These are phyloP conservation scores for Colletotrichum tanaceti DNA, from an alignment of 2,329 filamentous ascomycete species.

Conservation along the genomic window DNA sequence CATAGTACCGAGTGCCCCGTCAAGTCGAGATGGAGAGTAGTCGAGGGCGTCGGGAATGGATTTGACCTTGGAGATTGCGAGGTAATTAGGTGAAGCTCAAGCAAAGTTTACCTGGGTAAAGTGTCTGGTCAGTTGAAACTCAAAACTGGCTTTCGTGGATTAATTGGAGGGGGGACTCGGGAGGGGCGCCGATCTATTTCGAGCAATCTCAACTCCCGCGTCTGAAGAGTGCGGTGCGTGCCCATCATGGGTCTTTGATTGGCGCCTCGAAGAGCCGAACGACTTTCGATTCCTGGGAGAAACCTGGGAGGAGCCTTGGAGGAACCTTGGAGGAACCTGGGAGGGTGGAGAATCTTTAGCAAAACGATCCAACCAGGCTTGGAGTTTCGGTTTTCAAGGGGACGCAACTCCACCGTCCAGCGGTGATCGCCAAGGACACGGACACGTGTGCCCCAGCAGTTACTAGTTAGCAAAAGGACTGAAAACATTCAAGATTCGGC, in stretches of 20 bases:
- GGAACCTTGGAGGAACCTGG: neutral
- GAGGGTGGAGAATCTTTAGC: conserved; percentile 5
- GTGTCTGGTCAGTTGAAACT: conserved; percentile 1
- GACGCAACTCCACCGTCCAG: neutral
- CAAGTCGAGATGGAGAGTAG: neutral
- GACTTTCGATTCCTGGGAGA: too few relatives aligned
- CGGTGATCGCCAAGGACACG: neutral
- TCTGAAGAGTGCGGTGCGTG: neutral
- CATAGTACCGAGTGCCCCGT: neutral
- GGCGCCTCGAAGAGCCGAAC: neutral
- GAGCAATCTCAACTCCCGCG: too few relatives aligned
- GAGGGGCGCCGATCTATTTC: too few relatives aligned
- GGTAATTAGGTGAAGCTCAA: neutral
- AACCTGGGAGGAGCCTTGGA: neutral
- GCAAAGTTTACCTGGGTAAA: neutral
- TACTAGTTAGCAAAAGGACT: too few relatives aligned
- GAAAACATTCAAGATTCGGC: neutral
- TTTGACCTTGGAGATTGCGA: neutral
- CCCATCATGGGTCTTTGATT: neutral
- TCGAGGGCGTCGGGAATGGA: neutral
- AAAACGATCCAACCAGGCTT: neutral
- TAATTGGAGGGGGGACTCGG: too few relatives aligned
- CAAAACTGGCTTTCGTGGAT: neutral
- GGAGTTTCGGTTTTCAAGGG: neutral
- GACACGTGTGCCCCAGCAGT: conserved; percentile 5